Percentiles rank a stretch among this genome's conserved stretches.
Conservation (phyloP, 2,329 filamentous ascomycete species). For the Herpotrichia juniperi region DNA sequence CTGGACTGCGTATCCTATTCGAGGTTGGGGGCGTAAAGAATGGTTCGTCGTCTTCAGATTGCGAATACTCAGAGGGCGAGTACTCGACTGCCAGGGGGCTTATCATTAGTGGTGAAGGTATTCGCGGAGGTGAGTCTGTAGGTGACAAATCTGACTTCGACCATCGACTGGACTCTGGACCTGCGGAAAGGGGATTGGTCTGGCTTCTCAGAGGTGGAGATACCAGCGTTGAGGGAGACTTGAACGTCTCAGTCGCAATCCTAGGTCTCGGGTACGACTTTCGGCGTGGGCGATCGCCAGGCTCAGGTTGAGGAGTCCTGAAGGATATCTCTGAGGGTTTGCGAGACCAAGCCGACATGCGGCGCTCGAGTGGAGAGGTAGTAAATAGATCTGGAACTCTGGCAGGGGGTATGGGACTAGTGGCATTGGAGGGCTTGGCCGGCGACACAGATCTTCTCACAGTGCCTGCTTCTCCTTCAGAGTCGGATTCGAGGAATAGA, state of each 20-base stretch:
- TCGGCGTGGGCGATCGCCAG: slow-evolving; percentile 4
- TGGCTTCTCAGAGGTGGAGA: background rate
- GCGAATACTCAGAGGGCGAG: background rate
- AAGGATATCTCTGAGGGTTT: slow-evolving; percentile 9
- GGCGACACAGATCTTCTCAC: slow-evolving; percentile 12
- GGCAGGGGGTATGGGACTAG: slow-evolving; percentile 5
- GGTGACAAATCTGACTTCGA: background rate
- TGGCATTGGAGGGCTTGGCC: background rate
- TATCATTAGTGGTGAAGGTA: background rate
- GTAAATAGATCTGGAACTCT: slow-evolving; percentile 18
- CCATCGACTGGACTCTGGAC: background rate
- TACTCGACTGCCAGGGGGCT: background rate
- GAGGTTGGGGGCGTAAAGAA: slow-evolving; percentile 1
- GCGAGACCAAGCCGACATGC: background rate
- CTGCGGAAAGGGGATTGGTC: background rate
- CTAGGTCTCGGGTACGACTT: slow-evolving; percentile 19
- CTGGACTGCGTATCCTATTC: background rate
- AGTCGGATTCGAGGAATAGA: slow-evolving; percentile 1
- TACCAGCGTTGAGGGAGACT: slow-evolving; percentile 3
- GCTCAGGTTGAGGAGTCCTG: slow-evolving; percentile 11
- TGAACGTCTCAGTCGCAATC: slow-evolving; percentile 27
- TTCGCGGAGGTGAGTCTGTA: background rate
- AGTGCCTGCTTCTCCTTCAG: slow-evolving; percentile 10
- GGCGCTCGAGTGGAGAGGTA: background rate
- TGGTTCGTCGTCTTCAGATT: background rate